These are phyloP conservation scores for Globisporangium orthogonon DNA, from an alignment of 352 stramenopile species.

Conservation along the genomic window DNA sequence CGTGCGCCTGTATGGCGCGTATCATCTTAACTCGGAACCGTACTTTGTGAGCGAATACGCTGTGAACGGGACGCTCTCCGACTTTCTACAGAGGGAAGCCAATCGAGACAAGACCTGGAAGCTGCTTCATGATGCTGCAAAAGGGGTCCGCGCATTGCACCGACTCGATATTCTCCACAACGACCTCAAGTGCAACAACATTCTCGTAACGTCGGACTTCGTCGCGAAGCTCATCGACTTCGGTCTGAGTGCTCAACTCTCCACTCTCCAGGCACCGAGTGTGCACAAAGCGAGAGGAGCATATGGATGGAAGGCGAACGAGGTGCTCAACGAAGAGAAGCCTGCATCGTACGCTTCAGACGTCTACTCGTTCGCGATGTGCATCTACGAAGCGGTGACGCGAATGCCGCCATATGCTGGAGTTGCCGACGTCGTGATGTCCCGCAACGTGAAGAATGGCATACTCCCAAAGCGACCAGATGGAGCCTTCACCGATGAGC, in stretches of 20 bases:
- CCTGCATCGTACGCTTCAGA: too few relatives aligned
- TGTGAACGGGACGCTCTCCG: neutral
- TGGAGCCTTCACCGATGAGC: neutral
- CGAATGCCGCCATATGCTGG: neutral
- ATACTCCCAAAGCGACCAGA: neutral
- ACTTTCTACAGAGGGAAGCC: neutral
- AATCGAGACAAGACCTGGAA: neutral
- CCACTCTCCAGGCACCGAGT: too few relatives aligned
- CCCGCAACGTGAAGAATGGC: neutral
- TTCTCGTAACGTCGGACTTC: neutral
- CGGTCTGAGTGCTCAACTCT: neutral
- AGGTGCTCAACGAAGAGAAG: too few relatives aligned
- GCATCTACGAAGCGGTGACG: too few relatives aligned
- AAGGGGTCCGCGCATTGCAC: neutral
- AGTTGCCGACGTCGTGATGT: neutral
- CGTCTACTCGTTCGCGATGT: too few relatives aligned
- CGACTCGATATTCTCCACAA: neutral
- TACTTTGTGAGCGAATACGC: neutral
- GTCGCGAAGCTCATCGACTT: neutral
- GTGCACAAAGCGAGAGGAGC: neutral
- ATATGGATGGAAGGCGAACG: neutral
- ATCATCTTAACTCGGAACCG: neutral
- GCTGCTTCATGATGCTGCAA: neutral
- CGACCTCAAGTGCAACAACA: conserved; percentile 2
- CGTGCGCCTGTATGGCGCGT: neutral